These are phyloP conservation scores for Rhynchosporium secalis DNA, from an alignment of 2,329 filamentous ascomycete genomes.

Conservation along the genomic window DNA sequence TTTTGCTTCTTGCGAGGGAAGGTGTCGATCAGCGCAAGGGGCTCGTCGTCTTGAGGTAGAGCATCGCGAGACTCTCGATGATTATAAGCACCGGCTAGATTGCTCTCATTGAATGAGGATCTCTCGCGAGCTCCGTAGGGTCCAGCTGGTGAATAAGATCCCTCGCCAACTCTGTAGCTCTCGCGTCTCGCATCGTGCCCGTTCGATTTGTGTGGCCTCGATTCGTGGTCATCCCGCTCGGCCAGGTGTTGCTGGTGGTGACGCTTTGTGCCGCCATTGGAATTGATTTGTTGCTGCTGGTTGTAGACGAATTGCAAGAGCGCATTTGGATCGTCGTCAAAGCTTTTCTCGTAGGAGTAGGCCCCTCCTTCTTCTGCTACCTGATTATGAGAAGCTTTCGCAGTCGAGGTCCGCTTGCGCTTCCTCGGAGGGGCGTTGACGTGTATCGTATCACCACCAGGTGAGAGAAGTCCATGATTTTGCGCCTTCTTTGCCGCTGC, in stretches of 20 bases:
- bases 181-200: background rate
- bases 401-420: slow-evolving; percentile 21
- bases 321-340: slow-evolving; percentile 17
- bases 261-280: slow-evolving; percentile 22
- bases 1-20: slow-evolving; percentile 34
- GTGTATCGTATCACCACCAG: slow-evolving; percentile 5
- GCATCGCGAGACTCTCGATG: background rate
- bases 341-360: slow-evolving; percentile 5
- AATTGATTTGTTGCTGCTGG: slow-evolving; percentile 21
- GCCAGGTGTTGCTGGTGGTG: slow-evolving; percentile 11
- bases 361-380: background rate
- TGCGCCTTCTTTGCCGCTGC: background rate
- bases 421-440: slow-evolving; percentile 15
- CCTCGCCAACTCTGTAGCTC: background rate
- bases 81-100: background rate
- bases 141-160: slow-evolving; percentile 4
- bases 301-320: slow-evolving; percentile 22
- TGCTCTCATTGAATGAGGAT: background rate
- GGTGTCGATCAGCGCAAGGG: slow-evolving; percentile 28
- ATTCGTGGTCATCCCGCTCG: background rate
- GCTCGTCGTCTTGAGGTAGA: slow-evolving; percentile 2
- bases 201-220: background rate
- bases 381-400: background rate
- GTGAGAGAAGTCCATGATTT: background rate
- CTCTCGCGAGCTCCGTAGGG: background rate